Evolutionary conservation across 2,329 filamentous ascomycete genomes (phyloP), one percentile per base, ranked within the genome.

Genomic region (Aspergillus fijiensis): DNA sequence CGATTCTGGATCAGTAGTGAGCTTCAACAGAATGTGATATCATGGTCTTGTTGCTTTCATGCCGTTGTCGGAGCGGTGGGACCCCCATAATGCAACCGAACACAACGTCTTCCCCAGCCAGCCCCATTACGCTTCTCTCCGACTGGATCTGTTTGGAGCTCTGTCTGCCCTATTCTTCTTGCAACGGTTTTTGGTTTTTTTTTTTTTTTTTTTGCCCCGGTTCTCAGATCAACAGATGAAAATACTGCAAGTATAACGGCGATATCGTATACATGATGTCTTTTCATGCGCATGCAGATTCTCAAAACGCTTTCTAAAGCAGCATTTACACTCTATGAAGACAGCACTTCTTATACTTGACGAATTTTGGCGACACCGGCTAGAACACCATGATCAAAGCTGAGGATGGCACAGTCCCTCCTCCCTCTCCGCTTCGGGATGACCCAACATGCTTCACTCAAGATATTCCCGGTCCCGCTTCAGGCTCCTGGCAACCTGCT

Each of bases 381-480:
- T 55, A 35, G 27, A 31, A 23, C 48, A 45, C 39, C 45, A 59
- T 61, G 56, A 48, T 45, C 25, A 27, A 42, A 16, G 51, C 51
- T 10, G 42, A 31, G 42, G 33, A 25, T 12, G 21, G 16, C 25
- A 5, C 11, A 12, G 16, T 31, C 25, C 27, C 42, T 49, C 31
- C 27, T 21, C 9, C 23, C 21, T 25, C 47, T 29, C 53, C 11
- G 42, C 53, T 23, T 0, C 42, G 48, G 27, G 42, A 55, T 55
- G 42, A 31, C 2, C 19, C 23, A 11, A 11, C 7, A 16, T 4
- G 42, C 52, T 21, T 55, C 4, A 19, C 33, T 29, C 27, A 25
- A 16, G 25, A 47, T 19, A n/a, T 7, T 48, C 21, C 42, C 27
- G 23, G 35, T n/a, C 14, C 33, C 25, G 27, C 42, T 11, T 31